Base-by-base conservation (phyloP, 371 early-diverging fungal genomes). In the Zychaea mexicana region DNA sequence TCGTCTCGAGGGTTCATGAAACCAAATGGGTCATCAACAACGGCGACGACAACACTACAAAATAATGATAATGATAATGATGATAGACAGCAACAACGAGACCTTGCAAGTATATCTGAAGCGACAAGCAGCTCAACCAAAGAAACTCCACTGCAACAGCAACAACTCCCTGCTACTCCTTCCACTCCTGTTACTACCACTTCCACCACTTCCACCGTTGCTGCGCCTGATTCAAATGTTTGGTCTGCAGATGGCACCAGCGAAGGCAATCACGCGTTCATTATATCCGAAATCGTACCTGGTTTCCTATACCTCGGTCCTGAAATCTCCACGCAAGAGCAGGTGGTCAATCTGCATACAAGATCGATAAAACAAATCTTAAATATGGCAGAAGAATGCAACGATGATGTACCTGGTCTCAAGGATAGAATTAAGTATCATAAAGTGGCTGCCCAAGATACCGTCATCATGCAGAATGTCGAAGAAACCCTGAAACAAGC, bases 371-470 rank as follows among this genome's bases (percentile, higher is more conserved):
- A 67, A 53, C 70, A 85, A 13, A 76, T 87, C 30, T 60, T 88
- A 19, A 88, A 88, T 63, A 84, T 88, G 87, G 88, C 88, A 13
- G 82, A 80, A 52, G 87, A 88, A 64, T 86, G 87, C 61, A 78
- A 85, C n/a, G 88, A 88, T 55, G 78, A 78, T 68, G 73, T 88
- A 2, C 77, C 82, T 38, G 79, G 82, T 12, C 63, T 82, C 24
- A 75, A 77, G 38, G 65, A 75, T 24, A 45, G 38, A 2, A 75
- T 79, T 53, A 30, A 46, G 13, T 88, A 88, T 42, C 70, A 71
- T 49, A 88, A 88, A 55, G 71, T 88, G n/a, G 79, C 78, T 3
- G 78, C 86, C 7, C 71, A 81, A 62, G 88, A 88, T 66, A 85
- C 85, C 8, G 82, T 88, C 12, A 85, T 85, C 33, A 79, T 82